Percentiles rank a stretch among this genome's conserved stretches.
Conservation (phyloP, 2,329 filamentous ascomycete species). For the Colletotrichum sp. region DNA sequence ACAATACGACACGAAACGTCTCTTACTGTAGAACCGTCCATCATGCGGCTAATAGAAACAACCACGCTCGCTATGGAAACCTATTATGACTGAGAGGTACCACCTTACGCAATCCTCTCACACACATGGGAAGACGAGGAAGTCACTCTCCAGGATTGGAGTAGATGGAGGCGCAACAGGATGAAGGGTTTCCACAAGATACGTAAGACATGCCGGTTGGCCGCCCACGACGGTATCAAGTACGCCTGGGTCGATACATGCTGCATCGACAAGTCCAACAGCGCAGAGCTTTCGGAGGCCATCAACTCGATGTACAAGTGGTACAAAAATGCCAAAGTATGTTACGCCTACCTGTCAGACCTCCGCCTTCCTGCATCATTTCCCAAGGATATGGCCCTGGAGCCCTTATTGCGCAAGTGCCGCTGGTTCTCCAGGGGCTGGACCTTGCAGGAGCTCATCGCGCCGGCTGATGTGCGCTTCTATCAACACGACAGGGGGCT, state of each 20-base stretch:
- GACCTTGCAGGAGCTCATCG: not conserved
- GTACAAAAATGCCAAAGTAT: fast-evolving
- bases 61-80: not conserved
- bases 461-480: not conserved
- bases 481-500: not conserved
- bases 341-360: not conserved
- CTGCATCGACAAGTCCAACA: not conserved
- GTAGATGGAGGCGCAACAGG: fast-evolving
- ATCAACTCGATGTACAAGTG: not conserved
- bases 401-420: not conserved
- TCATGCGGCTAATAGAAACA: not conserved
- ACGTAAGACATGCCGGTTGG: not conserved
- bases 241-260: not conserved
- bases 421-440: not conserved
- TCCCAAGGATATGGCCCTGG: no score
- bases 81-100: not conserved
- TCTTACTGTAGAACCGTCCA: not conserved
- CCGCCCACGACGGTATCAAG: fast-evolving
- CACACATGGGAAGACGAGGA: conserved; percentile 33
- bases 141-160: conserved; percentile 22
- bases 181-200: not conserved
- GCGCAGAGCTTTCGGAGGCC: not conserved
- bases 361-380: fast-evolving
- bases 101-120: conserved; percentile 34
- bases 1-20: no score